Evolutionary conservation across 2,329 filamentous ascomycete species (phyloP).

Genomic region (Myriosclerotinia duriaeana): DNA sequence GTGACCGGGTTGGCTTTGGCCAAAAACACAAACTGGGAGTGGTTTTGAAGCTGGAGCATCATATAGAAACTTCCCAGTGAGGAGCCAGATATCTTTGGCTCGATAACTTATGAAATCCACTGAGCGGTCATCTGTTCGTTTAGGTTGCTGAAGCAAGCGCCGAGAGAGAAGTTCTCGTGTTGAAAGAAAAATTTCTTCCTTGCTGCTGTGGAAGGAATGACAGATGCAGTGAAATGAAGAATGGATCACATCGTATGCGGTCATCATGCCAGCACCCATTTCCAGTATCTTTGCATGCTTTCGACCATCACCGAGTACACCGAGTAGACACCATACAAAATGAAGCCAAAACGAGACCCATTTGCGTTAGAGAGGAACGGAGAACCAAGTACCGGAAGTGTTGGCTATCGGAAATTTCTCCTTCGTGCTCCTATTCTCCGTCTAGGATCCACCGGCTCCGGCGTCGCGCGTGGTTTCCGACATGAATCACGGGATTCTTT

Average conservation of each 20-base stretch:
- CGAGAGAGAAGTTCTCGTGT: neutral
- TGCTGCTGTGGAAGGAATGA: slow-evolving; percentile 14
- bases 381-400: neutral
- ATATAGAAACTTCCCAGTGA: neutral
- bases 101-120: neutral
- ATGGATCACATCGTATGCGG: slow-evolving; percentile 3
- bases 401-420: neutral
- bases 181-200: slow-evolving; percentile 1
- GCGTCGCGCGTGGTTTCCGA: neutral
- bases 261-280: slow-evolving; percentile 8
- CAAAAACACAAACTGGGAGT: neutral
- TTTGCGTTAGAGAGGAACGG: neutral
- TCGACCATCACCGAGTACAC: neutral
- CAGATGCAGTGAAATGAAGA: slow-evolving; percentile 20
- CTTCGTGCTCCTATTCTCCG: neutral
- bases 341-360: neutral
- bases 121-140: neutral
- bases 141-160: neutral
- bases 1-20: slow-evolving; percentile 9
- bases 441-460: slow-evolving; percentile 10
- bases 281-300: neutral
- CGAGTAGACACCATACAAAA: neutral
- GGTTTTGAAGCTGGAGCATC: neutral
- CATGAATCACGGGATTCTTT: slow-evolving; percentile 18
- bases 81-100: neutral